Evolutionary conservation across 768 basidiomycete species (phyloP).

Genomic region (Mycena latifolia): DNA sequence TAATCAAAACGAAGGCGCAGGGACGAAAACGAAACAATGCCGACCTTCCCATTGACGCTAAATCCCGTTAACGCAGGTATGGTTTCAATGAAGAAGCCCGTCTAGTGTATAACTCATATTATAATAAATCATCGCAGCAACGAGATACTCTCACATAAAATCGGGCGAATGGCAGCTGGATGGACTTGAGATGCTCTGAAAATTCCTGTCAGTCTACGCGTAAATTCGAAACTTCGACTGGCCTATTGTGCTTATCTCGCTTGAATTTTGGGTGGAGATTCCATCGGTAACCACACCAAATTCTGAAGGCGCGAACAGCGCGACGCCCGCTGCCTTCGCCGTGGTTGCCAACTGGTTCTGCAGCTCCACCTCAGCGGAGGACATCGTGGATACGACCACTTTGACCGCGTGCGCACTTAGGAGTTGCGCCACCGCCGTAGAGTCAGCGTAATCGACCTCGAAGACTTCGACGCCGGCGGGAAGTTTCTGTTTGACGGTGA

Average conservation of each 20-base stretch:
- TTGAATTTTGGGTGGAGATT: constrained; percentile 36
- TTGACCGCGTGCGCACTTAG: constrained; percentile 44
- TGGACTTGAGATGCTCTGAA: constrained; percentile 45
- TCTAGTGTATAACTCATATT: constrained; percentile 34
- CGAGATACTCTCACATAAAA: constrained; percentile 44
- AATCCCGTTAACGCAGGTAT: constrained; percentile 47
- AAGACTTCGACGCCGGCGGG: constrained; percentile 39
- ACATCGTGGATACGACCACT: constrained; percentile 49
- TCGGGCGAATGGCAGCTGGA: constrained; percentile 45
- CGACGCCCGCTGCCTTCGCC: constrained; percentile 47
- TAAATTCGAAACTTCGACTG: constrained; percentile 35
- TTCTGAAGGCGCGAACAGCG: constrained; percentile 51
- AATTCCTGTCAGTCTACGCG: not conserved
- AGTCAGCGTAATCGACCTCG: constrained; percentile 44
- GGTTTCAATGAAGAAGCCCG: constrained; percentile 49
- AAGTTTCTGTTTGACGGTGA: constrained; percentile 8
- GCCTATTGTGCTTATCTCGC: constrained; percentile 38
- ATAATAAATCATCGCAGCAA: not conserved
- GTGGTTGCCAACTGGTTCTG: constrained; percentile 47
- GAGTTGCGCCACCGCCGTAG: constrained; percentile 35
- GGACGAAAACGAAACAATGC: not conserved
- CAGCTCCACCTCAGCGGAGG: constrained; percentile 41
- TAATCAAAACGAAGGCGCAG: too few species aligned
- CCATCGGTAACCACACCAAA: constrained; percentile 51
- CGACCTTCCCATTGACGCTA: constrained; percentile 41